A percentile compares a stretch with the other conserved stretches of the same genome.
Conservation (phyloP, 2,329 filamentous ascomycete species). For the Aspergillus oerlinghausenensis region DNA sequence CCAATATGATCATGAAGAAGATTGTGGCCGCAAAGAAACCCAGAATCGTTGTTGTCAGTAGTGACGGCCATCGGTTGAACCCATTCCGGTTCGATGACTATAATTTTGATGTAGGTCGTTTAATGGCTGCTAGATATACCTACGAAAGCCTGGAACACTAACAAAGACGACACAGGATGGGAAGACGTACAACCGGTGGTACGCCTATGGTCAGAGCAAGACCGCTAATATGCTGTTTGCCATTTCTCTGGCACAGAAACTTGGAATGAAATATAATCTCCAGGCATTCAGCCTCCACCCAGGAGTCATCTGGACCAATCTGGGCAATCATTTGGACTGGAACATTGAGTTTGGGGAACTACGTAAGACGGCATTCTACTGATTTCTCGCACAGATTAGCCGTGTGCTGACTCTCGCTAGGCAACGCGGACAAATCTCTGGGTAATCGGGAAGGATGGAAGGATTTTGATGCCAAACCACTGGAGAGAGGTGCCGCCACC, state of each 20-base stretch:
- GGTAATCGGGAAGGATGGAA: slow-evolving; percentile 18
- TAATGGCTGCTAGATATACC: background rate
- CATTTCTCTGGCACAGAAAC: slow-evolving; percentile 30
- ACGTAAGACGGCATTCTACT: slow-evolving; percentile 4
- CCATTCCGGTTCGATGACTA: slow-evolving; percentile 44
- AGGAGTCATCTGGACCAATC: slow-evolving; percentile 21
- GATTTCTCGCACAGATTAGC: background rate
- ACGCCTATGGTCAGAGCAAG: slow-evolving; percentile 44
- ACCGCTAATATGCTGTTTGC: slow-evolving; percentile 45
- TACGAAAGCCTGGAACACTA: background rate
- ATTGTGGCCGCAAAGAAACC: slow-evolving; percentile 21
- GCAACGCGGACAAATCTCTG: slow-evolving; percentile 8
- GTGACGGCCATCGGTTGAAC: slow-evolving; percentile 41
- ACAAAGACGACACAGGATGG: slow-evolving; percentile 14
- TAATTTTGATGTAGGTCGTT: slow-evolving; percentile 37
- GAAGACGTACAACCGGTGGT: slow-evolving; percentile 28
- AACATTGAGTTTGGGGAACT: slow-evolving; percentile 10
- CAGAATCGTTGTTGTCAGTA: slow-evolving; percentile 44
- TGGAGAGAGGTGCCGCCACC: slow-evolving; percentile 27
- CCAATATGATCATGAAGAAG: slow-evolving; percentile 19
- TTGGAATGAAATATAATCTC: slow-evolving; percentile 18
- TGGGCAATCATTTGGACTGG: slow-evolving; percentile 17
- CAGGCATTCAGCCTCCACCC: slow-evolving; percentile 25
- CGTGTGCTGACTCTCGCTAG: background rate
- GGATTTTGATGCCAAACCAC: slow-evolving; percentile 16